Evolutionary conservation across 257 asterid species (phyloP).

Genomic region (Penstemon eatonii): DNA sequence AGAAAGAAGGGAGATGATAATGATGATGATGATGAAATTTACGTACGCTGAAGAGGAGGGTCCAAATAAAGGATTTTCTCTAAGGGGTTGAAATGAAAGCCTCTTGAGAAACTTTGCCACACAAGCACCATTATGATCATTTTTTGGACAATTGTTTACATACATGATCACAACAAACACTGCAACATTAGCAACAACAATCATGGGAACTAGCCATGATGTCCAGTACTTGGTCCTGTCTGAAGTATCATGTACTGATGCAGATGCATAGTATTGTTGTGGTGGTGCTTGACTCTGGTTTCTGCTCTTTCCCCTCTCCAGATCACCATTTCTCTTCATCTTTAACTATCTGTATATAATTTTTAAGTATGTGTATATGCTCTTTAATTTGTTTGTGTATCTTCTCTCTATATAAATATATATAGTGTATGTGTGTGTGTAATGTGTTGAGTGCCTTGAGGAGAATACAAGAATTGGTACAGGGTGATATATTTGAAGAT

Average conservation of each 20-base stretch:
- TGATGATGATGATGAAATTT: background rate
- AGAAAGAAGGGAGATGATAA: no score
- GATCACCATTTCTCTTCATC: constrained; percentile 52
- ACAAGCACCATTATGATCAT: constrained; percentile 47
- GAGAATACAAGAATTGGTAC: constrained; percentile 48
- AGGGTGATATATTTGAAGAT: background rate
- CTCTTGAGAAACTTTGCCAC: constrained; percentile 59
- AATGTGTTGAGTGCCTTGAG: constrained; percentile 46
- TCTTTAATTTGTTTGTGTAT: background rate
- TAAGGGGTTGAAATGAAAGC: constrained; percentile 58
- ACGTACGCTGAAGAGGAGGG: constrained; percentile 58
- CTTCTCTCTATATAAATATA: background rate
- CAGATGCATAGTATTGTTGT: constrained; percentile 24
- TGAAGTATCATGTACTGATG: constrained; percentile 39
- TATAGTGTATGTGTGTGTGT: background rate
- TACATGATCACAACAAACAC: constrained; percentile 56
- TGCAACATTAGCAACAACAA: constrained; percentile 56
- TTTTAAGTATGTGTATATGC: no score
- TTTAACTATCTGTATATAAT: background rate
- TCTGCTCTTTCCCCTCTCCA: constrained; percentile 47
- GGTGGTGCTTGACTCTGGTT: constrained; percentile 21
- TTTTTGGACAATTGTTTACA: constrained; percentile 55
- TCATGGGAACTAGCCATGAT: constrained; percentile 61
- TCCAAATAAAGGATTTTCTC: constrained; percentile 64
- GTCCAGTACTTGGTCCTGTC: constrained; percentile 50